phyloP scores from a whole-genome alignment of 2,329 filamentous ascomycete species.

The Pseudogymnoascus sp. region DNA sequence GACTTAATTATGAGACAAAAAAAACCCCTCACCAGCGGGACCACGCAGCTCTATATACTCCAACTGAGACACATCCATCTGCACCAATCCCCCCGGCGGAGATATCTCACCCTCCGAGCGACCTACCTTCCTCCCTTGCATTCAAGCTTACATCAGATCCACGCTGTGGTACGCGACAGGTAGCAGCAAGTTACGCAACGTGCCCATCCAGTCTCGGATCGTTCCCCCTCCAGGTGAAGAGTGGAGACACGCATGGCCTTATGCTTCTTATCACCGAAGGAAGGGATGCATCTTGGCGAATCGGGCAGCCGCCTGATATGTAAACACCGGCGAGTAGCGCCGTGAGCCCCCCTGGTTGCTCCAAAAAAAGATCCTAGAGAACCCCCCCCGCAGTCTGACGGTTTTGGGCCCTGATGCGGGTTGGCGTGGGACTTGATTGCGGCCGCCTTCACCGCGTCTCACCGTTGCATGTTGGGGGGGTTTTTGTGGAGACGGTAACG shows the following conservation, averaged over 20 bases:
- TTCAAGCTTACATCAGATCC: not conserved
- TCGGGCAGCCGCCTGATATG: not conserved
- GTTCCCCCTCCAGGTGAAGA: not conserved
- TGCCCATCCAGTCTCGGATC: not conserved
- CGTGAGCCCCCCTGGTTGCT: not conserved
- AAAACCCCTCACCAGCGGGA: not conserved
- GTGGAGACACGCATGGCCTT: not conserved
- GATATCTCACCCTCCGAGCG: not conserved
- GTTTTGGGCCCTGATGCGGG: not conserved
- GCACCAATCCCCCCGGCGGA: not conserved
- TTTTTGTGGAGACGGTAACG: not conserved
- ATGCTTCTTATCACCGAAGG: not conserved
- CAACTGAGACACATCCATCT: not conserved
- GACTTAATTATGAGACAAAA: not conserved
- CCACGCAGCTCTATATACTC: not conserved
- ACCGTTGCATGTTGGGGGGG: not conserved
- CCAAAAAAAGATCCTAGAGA: not conserved
- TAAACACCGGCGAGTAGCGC: not conserved
- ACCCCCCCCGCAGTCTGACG: not conserved
- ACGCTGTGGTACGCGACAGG: not conserved
- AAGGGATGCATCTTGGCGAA: not conserved
- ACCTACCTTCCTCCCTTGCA: not conserved
- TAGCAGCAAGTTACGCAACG: not conserved
- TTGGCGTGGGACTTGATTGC: not conserved
- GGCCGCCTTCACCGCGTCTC: not conserved